Conservation (phyloP, 768 basidiomycete genomes). For the Sistotremastrum niveocremeum region DNA sequence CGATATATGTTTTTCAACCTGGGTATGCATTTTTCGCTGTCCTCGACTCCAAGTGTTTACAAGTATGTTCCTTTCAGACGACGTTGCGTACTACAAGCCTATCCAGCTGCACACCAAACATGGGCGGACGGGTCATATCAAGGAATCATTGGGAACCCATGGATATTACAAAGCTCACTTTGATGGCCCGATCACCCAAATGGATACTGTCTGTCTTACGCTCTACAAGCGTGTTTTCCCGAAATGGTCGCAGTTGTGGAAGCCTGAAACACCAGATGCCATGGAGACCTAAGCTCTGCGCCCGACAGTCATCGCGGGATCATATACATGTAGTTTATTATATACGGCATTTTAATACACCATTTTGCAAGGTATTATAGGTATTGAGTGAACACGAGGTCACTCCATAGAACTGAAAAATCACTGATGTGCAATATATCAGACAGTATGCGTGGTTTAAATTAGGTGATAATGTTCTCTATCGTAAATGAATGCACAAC, state of each 20-base stretch:
- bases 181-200: conserved; percentile 85
- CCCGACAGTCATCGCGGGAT: not conserved
- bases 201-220: conserved; percentile 95
- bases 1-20: conserved; percentile 98
- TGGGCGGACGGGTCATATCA: conserved; percentile 80
- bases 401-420: too few relatives aligned
- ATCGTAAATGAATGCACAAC: too few relatives aligned
- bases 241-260: conserved; percentile 60
- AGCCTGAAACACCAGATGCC: conserved; percentile 7
- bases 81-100: conserved; percentile 86
- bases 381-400: too few relatives aligned
- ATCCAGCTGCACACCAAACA: conserved; percentile 88
- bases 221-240: conserved; percentile 93
- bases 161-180: conserved; percentile 97
- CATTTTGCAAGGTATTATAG: too few relatives aligned
- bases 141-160: conserved; percentile 88
- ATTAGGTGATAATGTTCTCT: too few relatives aligned
- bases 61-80: conserved; percentile 32
- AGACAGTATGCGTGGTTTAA: too few relatives aligned
- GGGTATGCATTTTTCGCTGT: conserved; percentile 27
- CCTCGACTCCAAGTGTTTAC: conserved; percentile 1
- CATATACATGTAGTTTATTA: not conserved
- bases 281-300: conserved; percentile 7
- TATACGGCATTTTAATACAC: too few relatives aligned
- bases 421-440: too few relatives aligned